phyloP scores from a whole-genome alignment of 2,329 filamentous ascomycete genomes.

The Xylariaceae sp. region DNA sequence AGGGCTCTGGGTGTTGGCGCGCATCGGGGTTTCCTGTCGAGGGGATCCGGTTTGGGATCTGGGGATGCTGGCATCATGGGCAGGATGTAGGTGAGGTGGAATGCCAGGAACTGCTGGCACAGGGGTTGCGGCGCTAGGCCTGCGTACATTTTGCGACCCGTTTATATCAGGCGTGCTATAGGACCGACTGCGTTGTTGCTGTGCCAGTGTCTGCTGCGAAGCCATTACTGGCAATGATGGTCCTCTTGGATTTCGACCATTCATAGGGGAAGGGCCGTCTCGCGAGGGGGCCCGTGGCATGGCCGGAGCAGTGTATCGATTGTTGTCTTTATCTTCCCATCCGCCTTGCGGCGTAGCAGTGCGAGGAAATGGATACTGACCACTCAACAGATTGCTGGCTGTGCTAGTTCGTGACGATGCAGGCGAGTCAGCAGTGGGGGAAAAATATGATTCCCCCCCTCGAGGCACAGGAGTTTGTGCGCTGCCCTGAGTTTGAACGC shows the following conservation, averaged over 20 bases:
- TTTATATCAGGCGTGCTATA: constrained; percentile 97
- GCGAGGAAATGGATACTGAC: constrained; percentile 72
- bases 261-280: constrained; percentile 70
- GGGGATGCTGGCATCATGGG: constrained; percentile 69
- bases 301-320: constrained; percentile 87
- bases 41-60: constrained; percentile 86
- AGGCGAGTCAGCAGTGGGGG: constrained; percentile 80
- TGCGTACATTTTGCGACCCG: constrained; percentile 64
- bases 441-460: constrained; percentile 88
- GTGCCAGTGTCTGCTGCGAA: constrained; percentile 56
- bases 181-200: constrained; percentile 80
- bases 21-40: constrained; percentile 68
- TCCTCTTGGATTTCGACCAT: constrained; percentile 71
- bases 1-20: constrained; percentile 74
- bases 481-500: constrained; percentile 66
- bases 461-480: constrained; percentile 66
- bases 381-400: constrained; percentile 74
- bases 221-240: constrained; percentile 80
- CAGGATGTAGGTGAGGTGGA: constrained; percentile 68
- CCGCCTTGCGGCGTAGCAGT: constrained; percentile 70
- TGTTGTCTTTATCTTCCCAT: constrained; percentile 75
- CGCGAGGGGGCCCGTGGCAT: constrained; percentile 81
- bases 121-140: constrained; percentile 57
- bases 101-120: constrained; percentile 79
- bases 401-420: constrained; percentile 77